Base-by-base conservation (phyloP, 805 yeast genomes). In the Torulaspora indica region DNA sequence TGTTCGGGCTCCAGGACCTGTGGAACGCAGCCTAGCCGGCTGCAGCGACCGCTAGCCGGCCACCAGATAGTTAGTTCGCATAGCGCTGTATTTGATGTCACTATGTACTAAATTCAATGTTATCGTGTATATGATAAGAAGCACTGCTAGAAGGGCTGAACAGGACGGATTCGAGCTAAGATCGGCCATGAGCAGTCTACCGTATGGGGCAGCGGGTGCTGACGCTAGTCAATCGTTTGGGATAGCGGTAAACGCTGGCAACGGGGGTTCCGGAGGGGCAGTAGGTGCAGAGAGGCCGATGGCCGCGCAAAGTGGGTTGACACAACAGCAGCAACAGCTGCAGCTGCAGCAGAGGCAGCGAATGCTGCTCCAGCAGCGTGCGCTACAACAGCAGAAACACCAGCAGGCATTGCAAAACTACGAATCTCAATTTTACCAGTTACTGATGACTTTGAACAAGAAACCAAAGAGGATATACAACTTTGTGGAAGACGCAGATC, bases 1-100 rank as follows among this genome's bases (percentile, higher is more conserved):
- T 80, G 38, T 71, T 88, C 66, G 96, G 95, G 35, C 70, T 88
- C 42, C 77, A 75, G 60, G 89, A 84, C 56, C 60, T 81, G 53
- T 82, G 95, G 95, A 68, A 62, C 29, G 63, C 74, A 36, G 73
- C 77, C 4, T 34, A 29, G 27, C 2, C 24, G 9, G 12, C 34
- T 22, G 8, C 15, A 15, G 35, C n/a, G 18, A 4, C 13, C 22
- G 4, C 22, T 20, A 20, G n/a, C n/a, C n/a, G 5, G 22, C 5
- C 22, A 5, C 22, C 5, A 5, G 22, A 20, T 20, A 20, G 18
- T 15, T 34, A 34, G 37, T 12, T n/a, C 18, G 27, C 22, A 17
- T 31, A 31, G 34, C 34, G 10, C 17, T 13, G 15, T n/a, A 6
- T 3, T 29, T 13, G 15, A 29, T 12, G 14, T 29, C 32, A 29